phyloP scores from a whole-genome alignment of 495 filamentous ascomycete genomes.

The Thermothielavioides terrestris region DNA sequence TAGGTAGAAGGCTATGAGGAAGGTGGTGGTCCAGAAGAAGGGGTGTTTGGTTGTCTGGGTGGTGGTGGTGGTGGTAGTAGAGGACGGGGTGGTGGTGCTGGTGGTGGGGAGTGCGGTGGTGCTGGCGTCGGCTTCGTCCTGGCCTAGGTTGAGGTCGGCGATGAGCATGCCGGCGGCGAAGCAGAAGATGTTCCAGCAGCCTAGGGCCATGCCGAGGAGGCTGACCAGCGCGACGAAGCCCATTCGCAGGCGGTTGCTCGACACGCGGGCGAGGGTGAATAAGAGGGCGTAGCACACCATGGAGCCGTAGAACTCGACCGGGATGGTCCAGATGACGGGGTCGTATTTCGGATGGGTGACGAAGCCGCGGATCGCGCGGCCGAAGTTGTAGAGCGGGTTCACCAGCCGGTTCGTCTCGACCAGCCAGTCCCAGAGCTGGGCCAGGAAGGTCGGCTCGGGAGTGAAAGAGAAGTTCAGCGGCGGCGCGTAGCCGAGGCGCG shows the following conservation, averaged over 20 bases:
- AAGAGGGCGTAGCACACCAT: conserved; percentile 1
- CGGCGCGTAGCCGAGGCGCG: background rate
- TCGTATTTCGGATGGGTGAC: conserved; percentile 8
- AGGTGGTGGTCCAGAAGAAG: background rate
- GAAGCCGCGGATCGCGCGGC: conserved; percentile 11
- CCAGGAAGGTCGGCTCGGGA: background rate
- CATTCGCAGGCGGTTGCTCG: background rate
- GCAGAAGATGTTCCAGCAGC: conserved; percentile 6
- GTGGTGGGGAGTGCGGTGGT: background rate
- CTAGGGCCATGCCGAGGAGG: background rate
- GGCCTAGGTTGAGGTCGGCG: conserved; percentile 5
- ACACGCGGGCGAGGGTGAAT: background rate
- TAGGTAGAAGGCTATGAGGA: background rate
- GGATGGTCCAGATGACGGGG: conserved; percentile 39
- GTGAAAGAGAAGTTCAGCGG: conserved; percentile 1
- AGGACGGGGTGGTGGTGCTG: too few species aligned
- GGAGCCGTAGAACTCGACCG: conserved; percentile 48
- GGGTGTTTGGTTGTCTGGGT: too few species aligned
- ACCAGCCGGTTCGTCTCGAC: conserved; percentile 12
- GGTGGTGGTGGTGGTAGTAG: too few species aligned
- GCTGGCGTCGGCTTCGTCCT: background rate
- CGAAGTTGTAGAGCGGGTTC: conserved; percentile 43
- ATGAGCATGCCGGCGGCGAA: conserved; percentile 8
- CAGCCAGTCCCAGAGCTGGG: conserved; percentile 10
- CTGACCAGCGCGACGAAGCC: background rate